Conservation (phyloP, 106 monocot species). For the Dendrobium huoshanense region DNA sequence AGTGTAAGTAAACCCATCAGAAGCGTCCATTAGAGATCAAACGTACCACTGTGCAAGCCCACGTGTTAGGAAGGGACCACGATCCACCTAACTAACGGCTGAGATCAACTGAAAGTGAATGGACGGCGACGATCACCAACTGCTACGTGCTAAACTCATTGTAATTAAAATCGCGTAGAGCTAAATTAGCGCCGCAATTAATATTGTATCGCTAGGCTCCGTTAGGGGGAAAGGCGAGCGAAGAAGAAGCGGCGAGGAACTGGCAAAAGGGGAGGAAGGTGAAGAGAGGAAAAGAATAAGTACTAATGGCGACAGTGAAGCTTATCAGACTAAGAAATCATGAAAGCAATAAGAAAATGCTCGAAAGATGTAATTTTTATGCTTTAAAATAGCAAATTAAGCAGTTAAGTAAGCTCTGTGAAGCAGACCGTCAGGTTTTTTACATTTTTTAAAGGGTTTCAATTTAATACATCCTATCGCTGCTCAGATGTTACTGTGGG, state of each 20-base stretch:
- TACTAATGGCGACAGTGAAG: not conserved
- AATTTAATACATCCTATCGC: not conserved
- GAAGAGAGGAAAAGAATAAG: not conserved
- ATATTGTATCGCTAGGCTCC: slow-evolving; percentile 2
- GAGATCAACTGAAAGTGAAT: not conserved
- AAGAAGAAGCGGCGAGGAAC: slow-evolving; percentile 1
- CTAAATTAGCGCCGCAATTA: slow-evolving; percentile 9
- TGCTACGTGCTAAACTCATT: not conserved
- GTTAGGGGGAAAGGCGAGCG: not conserved
- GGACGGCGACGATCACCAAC: not conserved
- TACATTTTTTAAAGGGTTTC: not conserved
- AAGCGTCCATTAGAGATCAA: slow-evolving; percentile 4
- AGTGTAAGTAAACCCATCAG: not conserved
- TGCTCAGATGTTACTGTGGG: not conserved
- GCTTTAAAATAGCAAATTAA: not conserved
- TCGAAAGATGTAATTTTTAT: not conserved
- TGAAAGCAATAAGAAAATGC: not conserved
- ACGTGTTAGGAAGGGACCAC: slow-evolving; percentile 1
- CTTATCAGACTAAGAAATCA: not conserved
- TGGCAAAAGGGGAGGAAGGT: not conserved
- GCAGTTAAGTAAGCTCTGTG: not conserved
- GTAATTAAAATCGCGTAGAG: not conserved
- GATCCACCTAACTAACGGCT: not conserved
- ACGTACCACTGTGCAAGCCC: not conserved
- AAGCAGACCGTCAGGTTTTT: not conserved